Percentiles rank a stretch among this genome's conserved stretches.
phyloP scores from a whole-genome alignment of 1,284 basidiomycete genomes.

The Phlebopus sp. region DNA sequence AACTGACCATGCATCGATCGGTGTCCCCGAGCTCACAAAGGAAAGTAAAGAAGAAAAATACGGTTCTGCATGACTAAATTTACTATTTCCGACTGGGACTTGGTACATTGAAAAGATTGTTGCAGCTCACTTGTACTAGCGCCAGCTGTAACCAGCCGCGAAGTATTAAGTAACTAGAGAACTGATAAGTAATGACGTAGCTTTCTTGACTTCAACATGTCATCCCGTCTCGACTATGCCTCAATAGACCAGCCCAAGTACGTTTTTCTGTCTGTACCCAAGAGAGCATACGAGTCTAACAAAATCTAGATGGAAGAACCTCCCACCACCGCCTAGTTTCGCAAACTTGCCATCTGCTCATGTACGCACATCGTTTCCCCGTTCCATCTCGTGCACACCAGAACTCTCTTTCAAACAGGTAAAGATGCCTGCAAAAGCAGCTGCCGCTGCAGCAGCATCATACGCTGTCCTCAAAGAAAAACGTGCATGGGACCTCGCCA shows the following conservation, averaged over 20 bases:
- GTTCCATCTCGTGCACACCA: background rate
- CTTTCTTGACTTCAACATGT: too few species aligned
- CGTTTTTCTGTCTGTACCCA: background rate
- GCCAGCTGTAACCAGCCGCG: too few species aligned
- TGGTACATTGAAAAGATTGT: too few species aligned
- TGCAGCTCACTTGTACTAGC: too few species aligned
- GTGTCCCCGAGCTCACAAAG: too few species aligned
- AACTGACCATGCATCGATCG: too few species aligned
- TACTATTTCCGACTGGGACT: too few species aligned
- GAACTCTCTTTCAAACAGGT: slow-evolving; percentile 33
- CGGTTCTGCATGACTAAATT: too few species aligned
- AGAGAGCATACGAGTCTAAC: too few species aligned
- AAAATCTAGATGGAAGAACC: slow-evolving; percentile 55
- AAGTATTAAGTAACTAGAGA: too few species aligned
- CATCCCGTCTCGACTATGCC: slow-evolving; percentile 29
- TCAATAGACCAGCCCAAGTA: slow-evolving; percentile 25
- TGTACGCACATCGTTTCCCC: background rate
- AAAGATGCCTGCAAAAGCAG: slow-evolving; percentile 40
- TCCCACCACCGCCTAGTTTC: slow-evolving; percentile 65
- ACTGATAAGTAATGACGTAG: too few species aligned
- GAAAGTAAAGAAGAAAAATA: too few species aligned
- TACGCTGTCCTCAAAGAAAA: slow-evolving; percentile 72
- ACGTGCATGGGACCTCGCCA: slow-evolving; percentile 86
- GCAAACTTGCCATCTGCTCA: slow-evolving; percentile 26
- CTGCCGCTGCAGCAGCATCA: slow-evolving; percentile 39